Evolutionary conservation across 169 alveolate genomes (phyloP).

Genomic region (Perkinsus marinus): DNA sequence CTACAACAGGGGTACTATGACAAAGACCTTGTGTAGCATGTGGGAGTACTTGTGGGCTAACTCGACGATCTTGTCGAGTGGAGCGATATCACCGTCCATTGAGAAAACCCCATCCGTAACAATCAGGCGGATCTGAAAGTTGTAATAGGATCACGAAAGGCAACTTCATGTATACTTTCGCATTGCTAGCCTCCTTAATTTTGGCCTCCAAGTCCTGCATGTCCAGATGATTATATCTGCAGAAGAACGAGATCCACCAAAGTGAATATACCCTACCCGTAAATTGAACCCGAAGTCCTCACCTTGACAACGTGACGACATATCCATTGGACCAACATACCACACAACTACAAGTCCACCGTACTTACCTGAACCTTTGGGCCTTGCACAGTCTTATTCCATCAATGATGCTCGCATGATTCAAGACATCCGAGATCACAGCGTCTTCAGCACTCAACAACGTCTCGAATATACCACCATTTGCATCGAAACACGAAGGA

Average conservation of each 20-base stretch:
- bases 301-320: too few relatives aligned
- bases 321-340: too few relatives aligned
- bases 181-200: conserved; percentile 9
- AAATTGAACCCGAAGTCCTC: too few relatives aligned
- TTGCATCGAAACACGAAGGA: conserved; percentile 41
- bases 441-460: conserved; percentile 27
- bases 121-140: conserved; percentile 4
- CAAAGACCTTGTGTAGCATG: too few relatives aligned
- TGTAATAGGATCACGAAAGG: too few relatives aligned
- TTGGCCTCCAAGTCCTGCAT: conserved; percentile 30
- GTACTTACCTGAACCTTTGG: conserved; percentile 4
- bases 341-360: too few relatives aligned
- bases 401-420: conserved; percentile 47
- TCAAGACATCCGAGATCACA: conserved; percentile 34
- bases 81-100: conserved; percentile 53
- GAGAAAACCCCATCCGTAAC: conserved; percentile 50
- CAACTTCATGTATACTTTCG: conserved; percentile 12
- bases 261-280: too few relatives aligned
- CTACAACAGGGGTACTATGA: too few relatives aligned
- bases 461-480: conserved; percentile 41
- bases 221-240: conserved; percentile 30
- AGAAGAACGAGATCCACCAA: too few relatives aligned
- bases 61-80: conserved; percentile 29
- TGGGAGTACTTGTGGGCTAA: background rate
- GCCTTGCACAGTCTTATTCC: conserved; percentile 40